These are phyloP conservation scores for Eucalyptus decipiens DNA, from an alignment of 345 rosid genomes.

Conservation along the genomic window DNA sequence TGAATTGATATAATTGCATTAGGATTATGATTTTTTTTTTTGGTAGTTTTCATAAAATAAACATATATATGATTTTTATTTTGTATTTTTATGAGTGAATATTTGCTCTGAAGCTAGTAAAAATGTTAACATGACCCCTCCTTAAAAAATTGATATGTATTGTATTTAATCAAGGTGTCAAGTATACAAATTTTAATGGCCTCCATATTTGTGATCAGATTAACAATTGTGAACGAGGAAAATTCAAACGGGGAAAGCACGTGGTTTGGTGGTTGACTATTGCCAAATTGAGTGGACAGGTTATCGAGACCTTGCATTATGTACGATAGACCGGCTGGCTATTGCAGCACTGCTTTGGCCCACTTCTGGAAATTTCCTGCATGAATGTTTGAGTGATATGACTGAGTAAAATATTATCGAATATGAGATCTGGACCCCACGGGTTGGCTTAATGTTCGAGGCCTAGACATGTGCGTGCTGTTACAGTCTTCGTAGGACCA, in stretches of 20 bases:
- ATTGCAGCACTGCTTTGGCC: not conserved
- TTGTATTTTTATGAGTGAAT: too few relatives aligned
- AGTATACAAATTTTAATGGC: not conserved
- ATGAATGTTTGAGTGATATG: not conserved
- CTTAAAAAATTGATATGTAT: too few relatives aligned
- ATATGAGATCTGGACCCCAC: not conserved
- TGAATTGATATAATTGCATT: too few relatives aligned
- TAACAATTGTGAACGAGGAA: not conserved
- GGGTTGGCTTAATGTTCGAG: not conserved
- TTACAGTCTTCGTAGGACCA: not conserved
- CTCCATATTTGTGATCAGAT: not conserved
- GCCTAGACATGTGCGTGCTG: not conserved
- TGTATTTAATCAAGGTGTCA: too few relatives aligned
- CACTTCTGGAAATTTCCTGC: not conserved
- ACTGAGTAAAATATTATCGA: not conserved
- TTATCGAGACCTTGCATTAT: not conserved
- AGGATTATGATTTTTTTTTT: too few relatives aligned
- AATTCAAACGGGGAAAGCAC: not conserved
- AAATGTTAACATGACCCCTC: too few relatives aligned
- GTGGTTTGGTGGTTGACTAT: not conserved
- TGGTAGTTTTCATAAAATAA: too few relatives aligned
- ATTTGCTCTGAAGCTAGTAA: too few relatives aligned
- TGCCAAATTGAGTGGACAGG: not conserved
- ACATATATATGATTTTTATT: too few relatives aligned
- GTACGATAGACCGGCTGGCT: not conserved